These are phyloP conservation scores for Peronospora belbahrii DNA, from an alignment of 352 stramenopile species.

Conservation along the genomic window DNA sequence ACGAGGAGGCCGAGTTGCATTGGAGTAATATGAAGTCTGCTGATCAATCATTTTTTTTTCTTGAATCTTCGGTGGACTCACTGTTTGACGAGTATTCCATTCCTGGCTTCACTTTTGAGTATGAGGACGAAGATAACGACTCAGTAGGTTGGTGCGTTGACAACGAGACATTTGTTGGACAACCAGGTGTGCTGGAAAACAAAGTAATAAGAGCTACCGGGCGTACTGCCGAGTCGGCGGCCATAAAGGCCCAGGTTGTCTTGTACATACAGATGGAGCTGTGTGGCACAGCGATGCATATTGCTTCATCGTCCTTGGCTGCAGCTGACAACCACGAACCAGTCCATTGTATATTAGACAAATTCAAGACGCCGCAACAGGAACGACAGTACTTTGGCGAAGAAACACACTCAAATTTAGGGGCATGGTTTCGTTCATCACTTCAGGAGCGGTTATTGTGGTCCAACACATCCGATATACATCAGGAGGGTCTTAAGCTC, in stretches of 20 bases:
- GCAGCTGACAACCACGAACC: slow-evolving; percentile 24
- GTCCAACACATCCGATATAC: slow-evolving; percentile 31
- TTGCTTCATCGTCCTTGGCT: slow-evolving; percentile 15
- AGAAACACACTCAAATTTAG: slow-evolving; percentile 52
- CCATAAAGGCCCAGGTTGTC: slow-evolving; percentile 36
- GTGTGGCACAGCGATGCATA: slow-evolving; percentile 30
- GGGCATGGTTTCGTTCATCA: slow-evolving; percentile 62
- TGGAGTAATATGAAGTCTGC: slow-evolving; percentile 13
- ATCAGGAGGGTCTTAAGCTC: slow-evolving; percentile 53
- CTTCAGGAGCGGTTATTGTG: slow-evolving; percentile 39
- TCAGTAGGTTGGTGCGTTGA: slow-evolving; percentile 29
- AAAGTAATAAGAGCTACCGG: slow-evolving; percentile 2
- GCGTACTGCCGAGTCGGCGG: slow-evolving; percentile 11
- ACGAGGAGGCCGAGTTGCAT: slow-evolving; percentile 23
- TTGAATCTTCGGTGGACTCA: slow-evolving; percentile 40
- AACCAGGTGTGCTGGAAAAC: slow-evolving; percentile 17
- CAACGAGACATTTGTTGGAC: slow-evolving; percentile 20
- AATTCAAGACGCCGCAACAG: slow-evolving; percentile 27
- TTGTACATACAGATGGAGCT: slow-evolving; percentile 81
- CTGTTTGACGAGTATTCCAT: slow-evolving; percentile 55
- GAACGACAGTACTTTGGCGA: slow-evolving; percentile 16
- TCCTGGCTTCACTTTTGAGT: slow-evolving; percentile 52
- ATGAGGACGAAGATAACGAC: slow-evolving; percentile 35
- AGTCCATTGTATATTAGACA: slow-evolving; percentile 39
- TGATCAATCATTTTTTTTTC: slow-evolving; percentile 56